Base-by-base conservation (phyloP, 306 rosid genomes). In the Vigna nakashimae region DNA sequence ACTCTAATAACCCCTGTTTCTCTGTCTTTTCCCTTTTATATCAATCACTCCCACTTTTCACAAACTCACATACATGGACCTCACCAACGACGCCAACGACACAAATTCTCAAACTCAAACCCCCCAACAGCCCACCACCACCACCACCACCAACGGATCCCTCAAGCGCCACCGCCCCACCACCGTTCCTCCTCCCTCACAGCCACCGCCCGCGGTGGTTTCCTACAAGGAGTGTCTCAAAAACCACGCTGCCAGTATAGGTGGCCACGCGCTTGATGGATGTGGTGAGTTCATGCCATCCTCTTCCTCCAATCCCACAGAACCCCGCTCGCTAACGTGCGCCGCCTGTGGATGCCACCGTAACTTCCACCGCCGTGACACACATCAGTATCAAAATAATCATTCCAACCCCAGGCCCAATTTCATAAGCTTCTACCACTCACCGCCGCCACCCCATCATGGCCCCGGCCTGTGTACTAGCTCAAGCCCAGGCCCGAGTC, bases 321-420 rank as follows among this genome's bases (percentile, higher is more conserved):
- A 91, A 60, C 97, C 97, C 1, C 83, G 90, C 38, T 89, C 92
- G 1, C 88, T 93, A 7, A 93, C 86, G 67, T 91, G 98, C 53
- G 95, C 92, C 46, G 98, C 97, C 6, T 93, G 98, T 48, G 95
- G 93, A 43, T 93, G 98, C 71, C 98, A 93, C 89, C 96, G 98
- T 48, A 93, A 91, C 82, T 93, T 90, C 89, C 98, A 93, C 89
- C 97, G 96, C 86, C 97, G 96, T 2, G 85, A 86, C 42, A 57
- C 86, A 1, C 82, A 83, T 0, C 74, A 67, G 0, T 7, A 7
- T 62, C 38, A 59, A 40, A 40, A 40, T 28, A 36, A 14, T 9
- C 18, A 1, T 22, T 7, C 42, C 43, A 60, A 60, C 52, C 15
- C 82, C 51, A 46, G 16, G 28, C 85, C 88, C 57, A 77, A 38